Evolutionary conservation across 768 basidiomycete species (phyloP), one percentile per base, ranked within the genome.

Genomic region (Tubosaeta sp.): DNA sequence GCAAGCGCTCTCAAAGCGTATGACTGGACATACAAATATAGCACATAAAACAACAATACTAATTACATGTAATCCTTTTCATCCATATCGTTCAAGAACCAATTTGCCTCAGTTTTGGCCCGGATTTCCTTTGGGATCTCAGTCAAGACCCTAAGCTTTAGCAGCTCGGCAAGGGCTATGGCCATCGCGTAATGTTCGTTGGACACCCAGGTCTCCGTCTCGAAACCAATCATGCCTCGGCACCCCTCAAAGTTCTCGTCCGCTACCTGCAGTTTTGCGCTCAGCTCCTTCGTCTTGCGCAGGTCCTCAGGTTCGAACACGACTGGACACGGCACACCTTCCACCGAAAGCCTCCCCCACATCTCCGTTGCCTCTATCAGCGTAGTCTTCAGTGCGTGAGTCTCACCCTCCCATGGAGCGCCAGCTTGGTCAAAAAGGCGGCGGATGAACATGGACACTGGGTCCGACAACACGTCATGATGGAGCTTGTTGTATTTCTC

Each of bases 341-440:
- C 29, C 22, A 31, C 45, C 24, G 39, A 21, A 42, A 52, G 40
- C 24, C 0, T 12, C 19, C n/a, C 34, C 45, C 44, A 46, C 2
- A 25, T 34, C n/a, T 35, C 4, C n/a, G 22, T 41, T 19, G 45
- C 31, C 19, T 52, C 31, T 41, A 42, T 46, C 31, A 46, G 45
- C 30, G 32, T 24, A 35, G 25, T 11, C 39, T 42, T 32, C 22
- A 46, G 38, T 18, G 6, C 25, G 31, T 35, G 25, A 14, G 45
- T 46, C n/a, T 46, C 40, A 5, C 45, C 44, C 40, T 52, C 44
- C 44, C 51, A 46, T 3, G 45, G 30, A 18, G 27, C 44, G 34
- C 25, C 18, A 3, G 40, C 40, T 14, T 25, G 40, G 24, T 41
- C 13, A 44, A 52, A 52, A 16, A 46, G 39, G 32, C 44, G 44